phyloP scores from a whole-genome alignment of 805 yeast species.

The Candida stauntonica region DNA sequence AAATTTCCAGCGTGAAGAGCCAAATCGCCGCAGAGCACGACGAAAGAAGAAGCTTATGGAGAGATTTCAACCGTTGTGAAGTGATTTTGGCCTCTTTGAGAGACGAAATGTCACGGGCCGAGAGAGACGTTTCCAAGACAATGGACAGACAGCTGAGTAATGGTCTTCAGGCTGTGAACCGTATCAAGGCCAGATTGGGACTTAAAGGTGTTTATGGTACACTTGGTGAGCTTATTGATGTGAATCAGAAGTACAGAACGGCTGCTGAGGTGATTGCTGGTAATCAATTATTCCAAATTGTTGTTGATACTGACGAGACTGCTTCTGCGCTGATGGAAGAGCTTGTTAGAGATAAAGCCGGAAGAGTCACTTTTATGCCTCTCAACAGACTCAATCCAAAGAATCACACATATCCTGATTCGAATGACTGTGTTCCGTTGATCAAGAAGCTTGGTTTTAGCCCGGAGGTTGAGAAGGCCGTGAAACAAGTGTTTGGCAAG shows the following conservation, averaged over 20 bases:
- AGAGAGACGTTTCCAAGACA: slow-evolving; percentile 59
- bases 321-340: slow-evolving; percentile 79
- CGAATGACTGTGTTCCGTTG: slow-evolving; percentile 66
- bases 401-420: slow-evolving; percentile 52
- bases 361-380: slow-evolving; percentile 90
- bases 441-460: slow-evolving; percentile 68
- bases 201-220: slow-evolving; percentile 75
- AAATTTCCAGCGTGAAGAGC: slow-evolving; percentile 34
- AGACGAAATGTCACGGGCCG: slow-evolving; percentile 53
- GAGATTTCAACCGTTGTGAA: slow-evolving; percentile 65
- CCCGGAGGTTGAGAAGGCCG: slow-evolving; percentile 55
- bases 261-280: slow-evolving; percentile 93
- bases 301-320: slow-evolving; percentile 82
- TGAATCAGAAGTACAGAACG: slow-evolving; percentile 73
- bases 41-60: slow-evolving; percentile 69
- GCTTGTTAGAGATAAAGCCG: slow-evolving; percentile 61
- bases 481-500: slow-evolving; percentile 75
- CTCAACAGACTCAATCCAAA: slow-evolving; percentile 56
- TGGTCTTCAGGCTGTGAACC: slow-evolving; percentile 67
- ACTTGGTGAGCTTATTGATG: slow-evolving; percentile 75
- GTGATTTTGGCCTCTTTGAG: slow-evolving; percentile 51
- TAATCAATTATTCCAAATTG: slow-evolving; percentile 76
- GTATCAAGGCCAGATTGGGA: slow-evolving; percentile 56
- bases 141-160: slow-evolving; percentile 67
- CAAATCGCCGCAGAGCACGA: slow-evolving; percentile 49